phyloP scores from a whole-genome alignment of 2,329 filamentous ascomycete genomes.

The Paraphoma sp. region DNA sequence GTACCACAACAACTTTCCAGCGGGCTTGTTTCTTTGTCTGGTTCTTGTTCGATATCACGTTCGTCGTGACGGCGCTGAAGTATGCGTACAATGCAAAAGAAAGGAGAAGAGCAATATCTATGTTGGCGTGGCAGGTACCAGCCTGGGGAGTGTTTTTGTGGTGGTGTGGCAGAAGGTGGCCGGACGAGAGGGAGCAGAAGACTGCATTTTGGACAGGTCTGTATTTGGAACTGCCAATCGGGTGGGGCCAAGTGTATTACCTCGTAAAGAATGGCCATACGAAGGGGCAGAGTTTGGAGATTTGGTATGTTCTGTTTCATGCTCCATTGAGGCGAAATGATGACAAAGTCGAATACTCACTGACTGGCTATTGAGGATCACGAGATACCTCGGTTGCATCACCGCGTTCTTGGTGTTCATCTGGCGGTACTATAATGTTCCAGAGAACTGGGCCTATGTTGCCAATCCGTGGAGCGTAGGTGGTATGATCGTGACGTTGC shows the following conservation, averaged over 20 bases:
- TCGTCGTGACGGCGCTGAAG: conserved; percentile 41
- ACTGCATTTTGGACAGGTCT: conserved; percentile 51
- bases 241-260: conserved; percentile 45
- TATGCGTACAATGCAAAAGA: conserved; percentile 34
- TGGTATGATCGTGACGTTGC: conserved; percentile 44
- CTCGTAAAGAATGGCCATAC: conserved; percentile 38
- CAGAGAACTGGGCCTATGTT: conserved; percentile 50
- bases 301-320: conserved; percentile 40
- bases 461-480: conserved; percentile 41
- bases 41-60: conserved; percentile 47
- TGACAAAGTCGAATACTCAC: background rate
- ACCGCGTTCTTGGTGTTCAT: conserved; percentile 49
- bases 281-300: conserved; percentile 49
- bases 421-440: conserved; percentile 49
- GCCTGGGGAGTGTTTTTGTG: conserved; percentile 40
- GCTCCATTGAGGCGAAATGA: background rate
- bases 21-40: conserved; percentile 45
- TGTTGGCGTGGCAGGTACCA: conserved; percentile 34
- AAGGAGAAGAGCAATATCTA: conserved; percentile 26
- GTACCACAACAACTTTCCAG: conserved; percentile 44
- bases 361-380: conserved; percentile 36
- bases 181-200: conserved; percentile 49
- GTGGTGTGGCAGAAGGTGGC: conserved; percentile 34
- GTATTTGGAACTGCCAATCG: conserved; percentile 48
- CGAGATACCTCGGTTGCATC: conserved; percentile 48